Percentiles rank a stretch among this genome's conserved stretches.
Conservation (phyloP, 257 asterid genomes). For the Petunia secreta region DNA sequence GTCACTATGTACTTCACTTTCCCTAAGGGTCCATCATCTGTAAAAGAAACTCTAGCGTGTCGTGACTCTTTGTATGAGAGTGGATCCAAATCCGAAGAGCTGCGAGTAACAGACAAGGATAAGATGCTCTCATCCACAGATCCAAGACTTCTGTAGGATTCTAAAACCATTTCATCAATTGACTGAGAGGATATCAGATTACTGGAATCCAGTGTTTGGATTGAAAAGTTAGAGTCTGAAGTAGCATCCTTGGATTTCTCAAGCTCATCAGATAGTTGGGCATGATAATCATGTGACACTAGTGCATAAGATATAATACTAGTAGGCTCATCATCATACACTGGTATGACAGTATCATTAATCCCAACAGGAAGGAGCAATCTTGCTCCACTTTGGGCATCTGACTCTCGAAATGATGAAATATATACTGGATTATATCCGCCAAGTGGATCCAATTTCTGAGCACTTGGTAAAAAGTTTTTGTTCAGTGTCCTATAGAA, state of each 20-base stretch:
- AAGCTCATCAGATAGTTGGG: constrained; percentile 64
- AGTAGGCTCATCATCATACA: constrained; percentile 96
- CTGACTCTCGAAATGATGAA: constrained; percentile 66
- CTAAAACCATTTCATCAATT: constrained; percentile 61
- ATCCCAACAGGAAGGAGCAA: constrained; percentile 71
- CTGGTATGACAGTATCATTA: constrained; percentile 75
- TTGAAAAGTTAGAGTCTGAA: constrained; percentile 41
- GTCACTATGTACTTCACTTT: constrained; percentile 77
- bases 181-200: constrained; percentile 56
- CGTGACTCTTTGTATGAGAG: constrained; percentile 58
- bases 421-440: constrained; percentile 73
- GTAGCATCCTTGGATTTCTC: constrained; percentile 58
- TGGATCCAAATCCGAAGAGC: constrained; percentile 65
- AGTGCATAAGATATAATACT: constrained; percentile 85
- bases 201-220: constrained; percentile 56
- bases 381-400: constrained; percentile 69
- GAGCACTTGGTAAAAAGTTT: constrained; percentile 52
- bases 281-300: constrained; percentile 56
- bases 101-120: constrained; percentile 55
- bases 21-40: constrained; percentile 66
- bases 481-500: constrained; percentile 71
- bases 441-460: constrained; percentile 60
- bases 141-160: constrained; percentile 66
- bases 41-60: constrained; percentile 75
- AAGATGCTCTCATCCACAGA: constrained; percentile 68